Percentiles rank a stretch among this genome's conserved stretches.
Evolutionary conservation across 495 filamentous ascomycete genomes (phyloP).

Genomic region (Durotheca rogersii): DNA sequence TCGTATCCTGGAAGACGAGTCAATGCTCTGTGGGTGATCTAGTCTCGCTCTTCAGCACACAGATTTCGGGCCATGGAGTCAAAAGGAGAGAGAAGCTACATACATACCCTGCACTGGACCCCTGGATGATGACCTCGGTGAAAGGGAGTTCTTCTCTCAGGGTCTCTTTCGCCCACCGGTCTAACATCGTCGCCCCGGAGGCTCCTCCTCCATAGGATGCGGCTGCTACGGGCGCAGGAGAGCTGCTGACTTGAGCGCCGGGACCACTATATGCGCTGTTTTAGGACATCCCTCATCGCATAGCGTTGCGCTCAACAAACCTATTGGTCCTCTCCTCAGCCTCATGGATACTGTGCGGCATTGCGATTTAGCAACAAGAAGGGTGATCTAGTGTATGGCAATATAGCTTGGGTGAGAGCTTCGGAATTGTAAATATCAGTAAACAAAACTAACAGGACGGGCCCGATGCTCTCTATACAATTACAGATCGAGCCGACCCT

Average conservation of each 20-base stretch:
- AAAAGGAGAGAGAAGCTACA: background rate
- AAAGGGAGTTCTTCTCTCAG: slow-evolving; percentile 41
- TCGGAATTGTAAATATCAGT: slow-evolving; percentile 1
- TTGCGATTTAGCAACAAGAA: slow-evolving; percentile 4
- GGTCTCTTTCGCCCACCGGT: slow-evolving; percentile 40
- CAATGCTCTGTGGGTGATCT: slow-evolving; percentile 21
- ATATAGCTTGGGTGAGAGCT: slow-evolving; percentile 1
- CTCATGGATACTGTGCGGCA: slow-evolving; percentile 33
- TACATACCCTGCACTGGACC: slow-evolving; percentile 22
- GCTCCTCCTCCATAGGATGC: background rate
- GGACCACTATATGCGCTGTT: slow-evolving; percentile 16
- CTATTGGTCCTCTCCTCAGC: slow-evolving; percentile 13
- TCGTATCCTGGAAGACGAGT: slow-evolving; percentile 3
- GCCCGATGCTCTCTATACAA: slow-evolving; percentile 2
- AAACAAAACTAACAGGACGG: slow-evolving; percentile 20
- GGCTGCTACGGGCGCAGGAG: slow-evolving; percentile 10
- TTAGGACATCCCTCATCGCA: slow-evolving; percentile 14
- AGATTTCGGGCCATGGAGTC: background rate
- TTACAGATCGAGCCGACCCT: slow-evolving; percentile 3
- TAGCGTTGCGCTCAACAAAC: slow-evolving; percentile 25
- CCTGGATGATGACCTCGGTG: slow-evolving; percentile 38
- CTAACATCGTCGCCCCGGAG: slow-evolving; percentile 39
- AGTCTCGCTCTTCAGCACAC: slow-evolving; percentile 13
- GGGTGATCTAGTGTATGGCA: background rate
- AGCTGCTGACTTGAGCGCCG: background rate